Conservation (phyloP, 2,329 filamentous ascomycete species). For the Alternaria brassicicola region DNA sequence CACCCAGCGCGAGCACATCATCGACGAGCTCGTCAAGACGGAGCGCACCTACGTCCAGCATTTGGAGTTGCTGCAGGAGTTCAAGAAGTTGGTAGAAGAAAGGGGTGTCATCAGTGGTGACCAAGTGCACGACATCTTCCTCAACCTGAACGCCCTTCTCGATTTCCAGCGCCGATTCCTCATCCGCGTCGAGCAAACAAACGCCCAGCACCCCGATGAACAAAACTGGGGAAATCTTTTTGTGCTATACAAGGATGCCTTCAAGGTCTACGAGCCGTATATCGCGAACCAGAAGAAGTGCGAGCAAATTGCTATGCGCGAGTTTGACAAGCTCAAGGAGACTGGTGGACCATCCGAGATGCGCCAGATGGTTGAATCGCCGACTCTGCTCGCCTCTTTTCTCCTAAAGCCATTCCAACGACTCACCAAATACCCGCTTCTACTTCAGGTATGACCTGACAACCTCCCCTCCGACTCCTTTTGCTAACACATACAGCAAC, state of each 20-base stretch:
- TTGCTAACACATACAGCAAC: slow-evolving; percentile 62
- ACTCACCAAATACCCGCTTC: slow-evolving; percentile 89
- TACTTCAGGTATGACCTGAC: slow-evolving; percentile 70
- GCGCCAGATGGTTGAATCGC: slow-evolving; percentile 79
- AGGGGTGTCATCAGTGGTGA: slow-evolving; percentile 88
- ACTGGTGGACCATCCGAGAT: slow-evolving; percentile 69
- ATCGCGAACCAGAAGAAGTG: slow-evolving; percentile 96
- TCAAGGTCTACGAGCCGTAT: slow-evolving; percentile 94
- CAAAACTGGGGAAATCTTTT: slow-evolving; percentile 98
- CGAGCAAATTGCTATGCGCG: slow-evolving; percentile 78
- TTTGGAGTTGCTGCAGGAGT: slow-evolving; percentile 87
- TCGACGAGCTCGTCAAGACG: slow-evolving; percentile 90
- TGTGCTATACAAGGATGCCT: slow-evolving; percentile 80
- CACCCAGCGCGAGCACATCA: slow-evolving; percentile 82
- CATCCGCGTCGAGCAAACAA: slow-evolving; percentile 94
- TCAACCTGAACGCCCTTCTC: slow-evolving; percentile 92
- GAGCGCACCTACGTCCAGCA: slow-evolving; percentile 98
- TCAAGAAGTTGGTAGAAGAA: slow-evolving; percentile 89
- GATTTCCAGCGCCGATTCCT: slow-evolving; percentile 95
- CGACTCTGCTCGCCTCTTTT: slow-evolving; percentile 88
- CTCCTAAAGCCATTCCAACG: slow-evolving; percentile 96
- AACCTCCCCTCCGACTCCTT: slow-evolving; percentile 5
- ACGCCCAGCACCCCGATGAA: slow-evolving; percentile 73
- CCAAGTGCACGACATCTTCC: slow-evolving; percentile 89
- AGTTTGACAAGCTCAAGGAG: slow-evolving; percentile 83